phyloP scores from a whole-genome alignment of 106 monocot species.

The Cymbidium sinense region DNA sequence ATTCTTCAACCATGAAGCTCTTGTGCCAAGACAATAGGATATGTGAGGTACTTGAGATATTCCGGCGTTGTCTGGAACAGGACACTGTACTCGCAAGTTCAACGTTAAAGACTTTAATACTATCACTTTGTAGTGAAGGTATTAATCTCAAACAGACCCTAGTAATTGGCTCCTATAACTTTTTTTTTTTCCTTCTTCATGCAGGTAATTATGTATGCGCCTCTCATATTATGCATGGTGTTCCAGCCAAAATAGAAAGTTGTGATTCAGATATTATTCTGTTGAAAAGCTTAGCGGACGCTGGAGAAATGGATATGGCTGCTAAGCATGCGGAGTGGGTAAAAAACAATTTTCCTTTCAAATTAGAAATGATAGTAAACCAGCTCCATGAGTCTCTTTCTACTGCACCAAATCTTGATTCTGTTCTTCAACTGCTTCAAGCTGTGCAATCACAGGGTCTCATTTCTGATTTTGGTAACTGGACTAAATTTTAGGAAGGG shows the following conservation, averaged over 20 bases:
- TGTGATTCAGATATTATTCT: conserved; percentile 52
- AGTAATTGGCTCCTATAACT: too few species aligned
- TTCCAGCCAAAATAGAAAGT: conserved; percentile 29
- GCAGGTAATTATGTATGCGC: conserved; percentile 49
- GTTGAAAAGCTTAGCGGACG: conserved; percentile 50
- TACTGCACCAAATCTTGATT: conserved; percentile 52
- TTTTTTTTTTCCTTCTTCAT: not conserved
- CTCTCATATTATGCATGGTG: conserved; percentile 22
- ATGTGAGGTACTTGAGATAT: conserved; percentile 37
- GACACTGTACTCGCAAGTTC: conserved; percentile 43
- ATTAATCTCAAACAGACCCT: too few species aligned
- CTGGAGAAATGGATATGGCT: conserved; percentile 52
- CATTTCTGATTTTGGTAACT: not conserved
- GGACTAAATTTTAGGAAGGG: too few species aligned
- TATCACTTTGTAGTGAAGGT: conserved; percentile 66
- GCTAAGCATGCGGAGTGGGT: conserved; percentile 56
- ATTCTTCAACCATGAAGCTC: conserved; percentile 33
- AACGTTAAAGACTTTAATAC: conserved; percentile 31
- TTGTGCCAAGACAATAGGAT: conserved; percentile 47
- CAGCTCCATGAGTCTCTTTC: conserved; percentile 60
- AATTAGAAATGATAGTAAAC: conserved; percentile 27
- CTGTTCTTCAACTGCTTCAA: conserved; percentile 43
- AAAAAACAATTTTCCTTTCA: conserved; percentile 19
- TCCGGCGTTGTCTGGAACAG: conserved; percentile 41
- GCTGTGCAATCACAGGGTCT: conserved; percentile 21